Conservation (phyloP, 2,329 filamentous ascomycete species). For the Diaporthe citrichinensis region DNA sequence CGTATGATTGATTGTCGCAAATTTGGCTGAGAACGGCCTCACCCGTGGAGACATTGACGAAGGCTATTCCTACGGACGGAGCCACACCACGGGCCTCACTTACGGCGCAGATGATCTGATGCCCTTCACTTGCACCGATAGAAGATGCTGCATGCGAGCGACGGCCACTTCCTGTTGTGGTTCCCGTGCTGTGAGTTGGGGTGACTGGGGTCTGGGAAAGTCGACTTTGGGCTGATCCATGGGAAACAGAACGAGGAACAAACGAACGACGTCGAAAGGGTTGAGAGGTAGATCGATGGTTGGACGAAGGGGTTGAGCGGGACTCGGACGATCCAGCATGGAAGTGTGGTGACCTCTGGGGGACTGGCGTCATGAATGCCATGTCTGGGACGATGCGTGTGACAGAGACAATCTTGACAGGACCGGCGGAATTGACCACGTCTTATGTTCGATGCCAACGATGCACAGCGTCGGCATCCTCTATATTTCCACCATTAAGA, state of each 20-base stretch:
- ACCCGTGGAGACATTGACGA: constrained; percentile 87
- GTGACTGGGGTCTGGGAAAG: constrained; percentile 2
- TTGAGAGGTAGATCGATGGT: background rate
- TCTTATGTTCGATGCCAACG: too few relatives aligned
- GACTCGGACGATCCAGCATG: background rate
- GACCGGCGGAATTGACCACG: too few relatives aligned
- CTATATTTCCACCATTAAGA: too few relatives aligned
- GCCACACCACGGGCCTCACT: constrained; percentile 90
- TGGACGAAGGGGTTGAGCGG: background rate
- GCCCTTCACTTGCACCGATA: constrained; percentile 64
- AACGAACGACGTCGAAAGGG: too few relatives aligned
- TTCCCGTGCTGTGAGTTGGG: constrained; percentile 42
- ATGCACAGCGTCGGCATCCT: too few relatives aligned
- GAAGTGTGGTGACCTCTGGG: background rate
- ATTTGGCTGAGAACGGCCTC: constrained; percentile 92
- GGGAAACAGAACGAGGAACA: background rate
- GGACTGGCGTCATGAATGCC: constrained; percentile 8
- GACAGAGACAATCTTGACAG: background rate
- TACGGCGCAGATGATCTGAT: constrained; percentile 89
- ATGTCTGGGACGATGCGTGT: background rate
- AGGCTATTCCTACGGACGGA: constrained; percentile 86
- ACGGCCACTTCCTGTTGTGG: constrained; percentile 58
- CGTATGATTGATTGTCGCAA: constrained; percentile 92
- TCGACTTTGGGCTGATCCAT: background rate
- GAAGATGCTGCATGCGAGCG: constrained; percentile 59